Conservation (phyloP, 108 stramenopile species). For the Parmales sp. region DNA sequence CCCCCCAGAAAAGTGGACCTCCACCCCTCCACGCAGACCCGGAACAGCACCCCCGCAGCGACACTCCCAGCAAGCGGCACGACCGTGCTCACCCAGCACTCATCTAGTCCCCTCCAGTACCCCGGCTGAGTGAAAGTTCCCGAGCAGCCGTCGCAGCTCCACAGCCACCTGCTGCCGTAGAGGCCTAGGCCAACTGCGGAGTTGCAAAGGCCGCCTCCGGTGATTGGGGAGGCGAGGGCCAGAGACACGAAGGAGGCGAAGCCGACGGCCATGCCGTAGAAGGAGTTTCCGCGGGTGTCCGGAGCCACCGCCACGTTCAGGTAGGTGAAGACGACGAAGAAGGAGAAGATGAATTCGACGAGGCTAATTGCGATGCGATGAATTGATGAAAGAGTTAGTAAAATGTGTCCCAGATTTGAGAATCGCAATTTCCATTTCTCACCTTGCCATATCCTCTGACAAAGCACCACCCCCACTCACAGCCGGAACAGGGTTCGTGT, state of each 20-base stretch:
- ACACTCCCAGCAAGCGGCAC: background rate
- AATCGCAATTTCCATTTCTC: no score
- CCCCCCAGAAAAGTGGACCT: background rate
- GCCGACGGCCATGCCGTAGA: conserved; percentile 7
- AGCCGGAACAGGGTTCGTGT: background rate
- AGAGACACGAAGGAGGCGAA: background rate
- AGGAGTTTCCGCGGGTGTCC: background rate
- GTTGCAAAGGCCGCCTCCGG: background rate
- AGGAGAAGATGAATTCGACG: background rate
- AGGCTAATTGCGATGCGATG: no score
- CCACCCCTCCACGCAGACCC: background rate
- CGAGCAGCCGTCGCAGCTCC: background rate
- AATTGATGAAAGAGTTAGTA: no score
- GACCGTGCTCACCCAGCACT: background rate
- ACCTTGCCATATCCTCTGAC: no score
- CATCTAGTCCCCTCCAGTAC: background rate
- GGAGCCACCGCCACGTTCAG: background rate
- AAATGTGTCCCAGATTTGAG: no score
- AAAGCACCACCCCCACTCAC: background rate
- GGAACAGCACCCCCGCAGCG: background rate
- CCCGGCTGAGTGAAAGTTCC: background rate
- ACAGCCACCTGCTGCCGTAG: background rate
- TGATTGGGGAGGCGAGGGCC: no score
- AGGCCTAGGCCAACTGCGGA: background rate
- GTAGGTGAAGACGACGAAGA: background rate